Evolutionary conservation across 2,329 filamentous ascomycete species (phyloP).

Genomic region (Lecanicillium sp.): DNA sequence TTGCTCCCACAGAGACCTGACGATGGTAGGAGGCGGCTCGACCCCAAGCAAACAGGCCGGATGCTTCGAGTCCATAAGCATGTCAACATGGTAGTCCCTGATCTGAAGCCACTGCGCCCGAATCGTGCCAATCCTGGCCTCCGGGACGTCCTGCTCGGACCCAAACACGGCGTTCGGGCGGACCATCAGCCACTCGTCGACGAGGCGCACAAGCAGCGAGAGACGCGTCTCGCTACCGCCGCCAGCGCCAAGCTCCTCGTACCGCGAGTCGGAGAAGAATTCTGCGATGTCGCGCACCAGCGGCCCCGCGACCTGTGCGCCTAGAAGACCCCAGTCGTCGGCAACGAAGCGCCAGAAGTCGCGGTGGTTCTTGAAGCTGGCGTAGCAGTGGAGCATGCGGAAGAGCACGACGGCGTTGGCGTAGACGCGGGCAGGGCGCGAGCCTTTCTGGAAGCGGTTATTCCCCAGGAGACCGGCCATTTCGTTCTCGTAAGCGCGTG

Average conservation of each 20-base stretch:
- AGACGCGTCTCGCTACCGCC: background rate
- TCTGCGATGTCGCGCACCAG: background rate
- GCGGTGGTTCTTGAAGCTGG: background rate
- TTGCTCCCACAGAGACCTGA: slow-evolving; percentile 6
- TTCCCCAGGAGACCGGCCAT: background rate
- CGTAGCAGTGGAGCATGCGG: slow-evolving; percentile 7
- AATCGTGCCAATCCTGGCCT: background rate
- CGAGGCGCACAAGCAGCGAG: slow-evolving; percentile 8
- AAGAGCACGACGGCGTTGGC: slow-evolving; percentile 8
- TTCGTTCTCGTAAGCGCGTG: background rate
- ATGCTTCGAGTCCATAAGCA: slow-evolving; percentile 10
- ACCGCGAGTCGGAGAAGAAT: slow-evolving; percentile 1
- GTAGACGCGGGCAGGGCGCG: background rate
- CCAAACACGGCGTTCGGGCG: background rate
- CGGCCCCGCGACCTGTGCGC: background rate
- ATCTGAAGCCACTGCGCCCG: background rate
- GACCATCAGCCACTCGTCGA: slow-evolving; percentile 6
- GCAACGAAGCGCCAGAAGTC: slow-evolving; percentile 6
- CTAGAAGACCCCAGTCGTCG: slow-evolving; percentile 7
- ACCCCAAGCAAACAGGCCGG: background rate
- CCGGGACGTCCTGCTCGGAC: background rate
- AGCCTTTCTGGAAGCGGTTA: slow-evolving; percentile 2
- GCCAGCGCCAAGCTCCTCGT: background rate
- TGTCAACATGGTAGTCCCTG: slow-evolving; percentile 8
- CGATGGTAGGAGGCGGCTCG: background rate